Evolutionary conservation across 306 rosid genomes (phyloP), one percentile per base, ranked within the genome.

Genomic region (Inga oerstediana): DNA sequence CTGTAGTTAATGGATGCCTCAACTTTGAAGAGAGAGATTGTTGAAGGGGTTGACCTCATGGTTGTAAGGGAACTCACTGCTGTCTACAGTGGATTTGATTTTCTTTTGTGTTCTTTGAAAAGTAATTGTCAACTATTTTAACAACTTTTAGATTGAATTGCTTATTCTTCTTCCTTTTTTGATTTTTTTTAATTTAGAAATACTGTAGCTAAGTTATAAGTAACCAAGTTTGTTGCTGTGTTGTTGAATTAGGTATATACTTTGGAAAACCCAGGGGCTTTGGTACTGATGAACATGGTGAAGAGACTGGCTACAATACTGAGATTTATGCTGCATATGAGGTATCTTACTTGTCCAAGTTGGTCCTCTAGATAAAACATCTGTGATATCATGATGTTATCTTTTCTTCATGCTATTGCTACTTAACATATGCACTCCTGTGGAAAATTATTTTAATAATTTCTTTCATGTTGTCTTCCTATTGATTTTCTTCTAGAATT

Each of bases 261-360:
- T 96, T 92, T 78, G 99, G 99, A 82, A 87, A 89, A 81, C 99
- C 99, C 16, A 88, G 97, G 89, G 99, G 99, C 62, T 89, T 90
- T 72, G 83, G 91, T 66, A 84, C 88, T 82, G 82, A 86, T 83
- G 94, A 91, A 86, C 69, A 89, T 39, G 98, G 98, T 43, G 96
- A 89, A 69, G 98, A 93, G 87, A 82, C 77, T 86, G 99, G 97
- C 82, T 96, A 84, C 87, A 96, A 93, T 75, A 96, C 98, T 2
- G 98, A 93, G 88, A 81, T 95, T 81, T 93, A 95, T 85, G 86
- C 97, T 41, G 78, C 87, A 52, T 84, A 84, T 45, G 97, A 93
- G 97, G 97, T 95, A 87, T 71, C 74, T 82, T 66, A 69, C 76
- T 65, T 34, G 64, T 74, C 44, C 72, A 72, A 34, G 7, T 70